Percentiles rank a stretch among this genome's conserved stretches.
Conservation (phyloP, 2,329 filamentous ascomycete species). For the Orbilia javanica region DNA sequence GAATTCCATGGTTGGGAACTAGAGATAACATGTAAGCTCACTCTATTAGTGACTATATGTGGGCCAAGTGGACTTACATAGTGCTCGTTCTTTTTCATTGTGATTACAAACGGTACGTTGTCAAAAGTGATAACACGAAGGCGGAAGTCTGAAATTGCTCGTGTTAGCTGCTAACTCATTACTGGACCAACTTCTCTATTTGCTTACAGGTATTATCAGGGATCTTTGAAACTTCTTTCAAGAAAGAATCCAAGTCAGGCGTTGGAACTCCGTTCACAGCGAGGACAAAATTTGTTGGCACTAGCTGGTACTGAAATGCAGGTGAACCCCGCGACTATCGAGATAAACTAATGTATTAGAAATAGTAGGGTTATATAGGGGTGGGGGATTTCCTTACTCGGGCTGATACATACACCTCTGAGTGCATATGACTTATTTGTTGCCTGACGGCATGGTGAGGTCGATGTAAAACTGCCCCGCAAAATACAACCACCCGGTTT, state of each 20-base stretch:
- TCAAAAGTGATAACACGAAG: conserved; percentile 98
- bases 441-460: conserved; percentile 97
- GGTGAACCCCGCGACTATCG: conserved; percentile 80
- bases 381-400: conserved; percentile 67
- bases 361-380: background rate
- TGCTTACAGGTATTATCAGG: conserved; percentile 89
- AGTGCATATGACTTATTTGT: conserved; percentile 96
- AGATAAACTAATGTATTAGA: conserved; percentile 6
- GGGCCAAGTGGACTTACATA: conserved; percentile 70
- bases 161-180: background rate
- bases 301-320: conserved; percentile 88
- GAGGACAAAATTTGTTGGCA: conserved; percentile 97
- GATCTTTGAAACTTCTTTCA: conserved; percentile 85
- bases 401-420: conserved; percentile 94
- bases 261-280: conserved; percentile 92
- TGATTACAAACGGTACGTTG: conserved; percentile 98
- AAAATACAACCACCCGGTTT: conserved; percentile 90
- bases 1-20: conserved; percentile 77
- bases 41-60: background rate
- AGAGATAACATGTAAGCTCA: background rate
- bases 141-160: conserved; percentile 78
- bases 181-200: background rate
- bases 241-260: conserved; percentile 82
- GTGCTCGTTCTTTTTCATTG: conserved; percentile 99
- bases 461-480: conserved; percentile 89